Evolutionary conservation across 345 rosid genomes (phyloP).

Genomic region (Acer yangbiense): DNA sequence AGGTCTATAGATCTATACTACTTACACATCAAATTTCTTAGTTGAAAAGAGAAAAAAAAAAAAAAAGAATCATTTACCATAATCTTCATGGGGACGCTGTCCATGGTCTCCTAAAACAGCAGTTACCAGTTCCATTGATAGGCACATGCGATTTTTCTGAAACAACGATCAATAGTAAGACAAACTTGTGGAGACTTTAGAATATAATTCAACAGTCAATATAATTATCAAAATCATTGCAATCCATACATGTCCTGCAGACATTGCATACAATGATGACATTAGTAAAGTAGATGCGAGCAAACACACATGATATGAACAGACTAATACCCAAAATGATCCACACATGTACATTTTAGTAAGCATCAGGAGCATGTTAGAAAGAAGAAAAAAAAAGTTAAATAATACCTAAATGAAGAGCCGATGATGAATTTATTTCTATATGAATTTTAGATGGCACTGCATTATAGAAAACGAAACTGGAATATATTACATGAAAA

Average conservation of each 20-base stretch:
- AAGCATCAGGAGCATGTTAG: neutral
- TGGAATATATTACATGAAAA: neutral
- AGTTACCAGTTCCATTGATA: conserved; percentile 98
- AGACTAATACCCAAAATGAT: neutral
- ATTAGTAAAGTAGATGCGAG: neutral
- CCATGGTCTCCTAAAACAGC: conserved; percentile 99
- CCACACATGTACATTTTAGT: neutral
- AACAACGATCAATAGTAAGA: conserved; percentile 22
- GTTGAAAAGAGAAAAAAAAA: conserved; percentile 12
- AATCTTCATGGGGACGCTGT: conserved; percentile 87
- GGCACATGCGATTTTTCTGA: conserved; percentile 75
- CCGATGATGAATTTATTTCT: neutral
- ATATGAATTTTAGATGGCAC: neutral
- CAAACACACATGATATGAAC: neutral
- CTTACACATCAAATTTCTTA: neutral
- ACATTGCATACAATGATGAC: neutral
- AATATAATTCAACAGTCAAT: conserved; percentile 4
- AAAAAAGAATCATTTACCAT: conserved; percentile 44
- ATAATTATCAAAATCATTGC: neutral
- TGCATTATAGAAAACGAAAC: neutral
- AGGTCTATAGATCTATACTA: neutral
- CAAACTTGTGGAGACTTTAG: neutral
- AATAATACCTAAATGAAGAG: neutral
- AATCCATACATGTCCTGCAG: neutral
- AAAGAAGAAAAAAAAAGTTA: neutral